Evolutionary conservation across 208 protist genomes (phyloP), one percentile per base, ranked within the genome.

Genomic region (Acanthamoeba lenticulata): DNA sequence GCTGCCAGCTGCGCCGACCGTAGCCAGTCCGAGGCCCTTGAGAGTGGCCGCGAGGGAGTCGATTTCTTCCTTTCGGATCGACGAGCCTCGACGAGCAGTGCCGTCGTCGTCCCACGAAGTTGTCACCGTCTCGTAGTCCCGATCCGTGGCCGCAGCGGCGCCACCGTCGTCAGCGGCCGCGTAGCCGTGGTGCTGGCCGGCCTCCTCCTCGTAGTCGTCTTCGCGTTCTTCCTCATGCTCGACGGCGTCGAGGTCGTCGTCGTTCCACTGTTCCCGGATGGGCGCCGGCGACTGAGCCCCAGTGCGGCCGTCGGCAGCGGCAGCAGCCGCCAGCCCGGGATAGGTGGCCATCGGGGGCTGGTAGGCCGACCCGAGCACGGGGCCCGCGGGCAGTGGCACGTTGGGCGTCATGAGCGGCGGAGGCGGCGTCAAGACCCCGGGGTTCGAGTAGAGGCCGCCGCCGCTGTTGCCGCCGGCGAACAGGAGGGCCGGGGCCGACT

Each of bases 41-140:
- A 86, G 77, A 9, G 77, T 86, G 40, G 77, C 77, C 1, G 77
- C 77, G 19, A 86, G 40, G 29, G 77, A 86, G 17, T 86, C 45
- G 77, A 86, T 27, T 42, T 86, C 77, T n/a, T 86, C 45, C n/a
- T 86, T 38, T 9, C 77, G 19, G 42, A 45, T 86, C 42, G 19
- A 55, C 42, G 45, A 38, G 77, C 32, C n/a, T 34, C 45, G 77
- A 19, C 45, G 77, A 21, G 19, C 49, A 21, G 1, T 27, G 49
- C 24, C 19, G 19, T 57, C 49, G 19, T 57, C 13, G 49, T 9
- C 49, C 49, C 49, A 57, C 49, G 49, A 52, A 55, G 47, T 55
- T 27, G 29, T 52, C 21, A 32, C 38, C 60, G 32, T 19, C 47
- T 55, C 4, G 47, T 55, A 0, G 4, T 24, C 47, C 47, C 15